phyloP scores from a whole-genome alignment of 176 grass and related monocot species.

The Puccinellia tenuiflora region DNA sequence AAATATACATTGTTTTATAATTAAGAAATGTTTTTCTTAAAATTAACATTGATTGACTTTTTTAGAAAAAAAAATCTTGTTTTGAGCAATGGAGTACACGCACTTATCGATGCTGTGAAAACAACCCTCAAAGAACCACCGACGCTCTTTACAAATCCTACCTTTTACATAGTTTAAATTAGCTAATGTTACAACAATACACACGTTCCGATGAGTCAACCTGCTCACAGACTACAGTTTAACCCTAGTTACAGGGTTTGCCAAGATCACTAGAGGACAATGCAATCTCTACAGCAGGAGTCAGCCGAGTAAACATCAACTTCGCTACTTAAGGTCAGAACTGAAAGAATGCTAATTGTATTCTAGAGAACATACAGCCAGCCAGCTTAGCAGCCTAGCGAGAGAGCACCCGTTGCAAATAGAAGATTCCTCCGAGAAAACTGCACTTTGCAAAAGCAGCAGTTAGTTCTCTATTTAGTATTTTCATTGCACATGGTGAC shows the following conservation, averaged over 20 bases:
- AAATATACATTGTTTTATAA: too few relatives aligned
- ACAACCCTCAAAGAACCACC: too few relatives aligned
- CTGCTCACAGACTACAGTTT: not conserved
- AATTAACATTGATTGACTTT: too few relatives aligned
- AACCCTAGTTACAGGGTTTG: not conserved
- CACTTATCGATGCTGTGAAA: too few relatives aligned
- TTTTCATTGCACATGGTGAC: not conserved
- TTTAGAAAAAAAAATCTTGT: too few relatives aligned
- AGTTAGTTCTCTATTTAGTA: not conserved
- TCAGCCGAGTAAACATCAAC: not conserved
- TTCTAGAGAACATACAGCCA: slow-evolving; percentile 7
- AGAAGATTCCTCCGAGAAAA: slow-evolving; percentile 94
- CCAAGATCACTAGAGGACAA: slow-evolving; percentile 1
- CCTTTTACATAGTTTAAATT: not conserved
- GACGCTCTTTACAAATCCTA: not conserved
- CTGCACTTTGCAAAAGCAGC: slow-evolving; percentile 29
- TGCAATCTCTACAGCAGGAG: too few relatives aligned
- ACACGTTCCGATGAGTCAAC: not conserved
- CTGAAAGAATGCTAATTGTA: not conserved
- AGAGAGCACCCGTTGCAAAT: slow-evolving; percentile 74
- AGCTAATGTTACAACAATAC: slow-evolving; percentile 11
- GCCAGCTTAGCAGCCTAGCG: slow-evolving; percentile 21
- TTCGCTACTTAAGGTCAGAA: not conserved
- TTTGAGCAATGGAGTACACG: too few relatives aligned
- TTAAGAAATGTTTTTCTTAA: too few relatives aligned